Conservation (phyloP, 2,329 filamentous ascomycete genomes). For the Colletotrichum cuscutae region DNA sequence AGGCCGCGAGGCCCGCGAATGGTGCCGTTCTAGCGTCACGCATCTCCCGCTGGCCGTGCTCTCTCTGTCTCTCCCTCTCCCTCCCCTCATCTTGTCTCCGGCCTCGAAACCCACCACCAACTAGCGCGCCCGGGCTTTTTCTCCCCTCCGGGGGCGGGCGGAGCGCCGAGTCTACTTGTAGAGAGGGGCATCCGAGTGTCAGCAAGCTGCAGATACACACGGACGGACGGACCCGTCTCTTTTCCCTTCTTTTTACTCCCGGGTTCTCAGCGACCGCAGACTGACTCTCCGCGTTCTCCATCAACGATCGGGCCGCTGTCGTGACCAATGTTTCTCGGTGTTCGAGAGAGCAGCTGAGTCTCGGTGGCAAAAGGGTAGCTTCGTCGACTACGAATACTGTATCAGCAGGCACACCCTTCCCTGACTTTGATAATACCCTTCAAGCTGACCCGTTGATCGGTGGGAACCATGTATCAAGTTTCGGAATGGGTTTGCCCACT, state of each 20-base stretch:
- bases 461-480: background rate
- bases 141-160: background rate
- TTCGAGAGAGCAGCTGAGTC: background rate
- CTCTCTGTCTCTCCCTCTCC: too few relatives aligned
- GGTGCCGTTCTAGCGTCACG: background rate
- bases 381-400: background rate
- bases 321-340: background rate
- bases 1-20: background rate
- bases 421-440: too few relatives aligned
- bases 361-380: background rate
- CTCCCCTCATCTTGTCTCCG: too few relatives aligned
- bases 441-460: background rate
- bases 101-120: too few relatives aligned
- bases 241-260: too few relatives aligned
- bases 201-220: background rate
- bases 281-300: background rate
- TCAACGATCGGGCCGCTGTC: background rate
- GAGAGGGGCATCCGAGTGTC: slow-evolving; percentile 16
- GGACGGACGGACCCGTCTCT: background rate
- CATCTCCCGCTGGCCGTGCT: background rate
- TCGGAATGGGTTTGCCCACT: background rate
- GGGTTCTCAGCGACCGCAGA: background rate
- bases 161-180: background rate
- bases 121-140: background rate
- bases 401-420: background rate